Conservation (phyloP, 148 eudicot genomes). For the Camellia sinensis region DNA sequence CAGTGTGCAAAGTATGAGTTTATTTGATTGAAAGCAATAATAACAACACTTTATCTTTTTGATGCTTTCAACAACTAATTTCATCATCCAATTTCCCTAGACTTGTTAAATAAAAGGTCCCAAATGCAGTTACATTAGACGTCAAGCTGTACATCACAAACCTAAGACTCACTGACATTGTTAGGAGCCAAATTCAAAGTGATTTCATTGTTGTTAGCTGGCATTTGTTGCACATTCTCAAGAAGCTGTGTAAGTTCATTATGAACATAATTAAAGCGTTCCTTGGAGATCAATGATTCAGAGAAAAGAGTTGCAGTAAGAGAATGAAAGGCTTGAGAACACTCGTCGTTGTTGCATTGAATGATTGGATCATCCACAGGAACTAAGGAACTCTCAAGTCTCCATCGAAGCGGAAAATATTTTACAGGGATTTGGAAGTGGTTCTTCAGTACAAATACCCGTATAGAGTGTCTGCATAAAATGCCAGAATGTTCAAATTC, state of each 20-base stretch:
- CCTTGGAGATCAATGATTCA: conserved; percentile 52
- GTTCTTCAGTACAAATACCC: conserved; percentile 51
- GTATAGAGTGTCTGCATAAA: conserved; percentile 63
- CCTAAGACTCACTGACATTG: conserved; percentile 25
- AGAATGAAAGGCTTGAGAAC: conserved; percentile 44
- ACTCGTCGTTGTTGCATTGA: conserved; percentile 30
- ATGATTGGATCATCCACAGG: conserved; percentile 31
- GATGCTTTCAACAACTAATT: not conserved
- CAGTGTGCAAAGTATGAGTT: conserved; percentile 6
- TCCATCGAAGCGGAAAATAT: conserved; percentile 60
- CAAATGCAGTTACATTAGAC: conserved; percentile 3
- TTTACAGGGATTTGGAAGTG: conserved; percentile 65
- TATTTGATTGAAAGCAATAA: conserved; percentile 1
- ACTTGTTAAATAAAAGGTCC: not conserved
- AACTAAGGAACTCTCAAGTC: conserved; percentile 45
- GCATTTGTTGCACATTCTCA: conserved; percentile 45
- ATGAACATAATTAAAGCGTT: conserved; percentile 44
- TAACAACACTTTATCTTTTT: conserved; percentile 7
- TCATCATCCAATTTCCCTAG: conserved; percentile 7
- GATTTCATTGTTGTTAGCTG: conserved; percentile 27
- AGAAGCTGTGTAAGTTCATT: conserved; percentile 45
- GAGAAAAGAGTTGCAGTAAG: conserved; percentile 39
- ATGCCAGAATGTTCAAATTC: conserved; percentile 65
- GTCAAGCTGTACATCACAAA: conserved; percentile 10
- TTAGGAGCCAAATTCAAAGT: conserved; percentile 24